Evolutionary conservation across 1,284 basidiomycete genomes (phyloP).

Genomic region (Cryptococcus sp.): DNA sequence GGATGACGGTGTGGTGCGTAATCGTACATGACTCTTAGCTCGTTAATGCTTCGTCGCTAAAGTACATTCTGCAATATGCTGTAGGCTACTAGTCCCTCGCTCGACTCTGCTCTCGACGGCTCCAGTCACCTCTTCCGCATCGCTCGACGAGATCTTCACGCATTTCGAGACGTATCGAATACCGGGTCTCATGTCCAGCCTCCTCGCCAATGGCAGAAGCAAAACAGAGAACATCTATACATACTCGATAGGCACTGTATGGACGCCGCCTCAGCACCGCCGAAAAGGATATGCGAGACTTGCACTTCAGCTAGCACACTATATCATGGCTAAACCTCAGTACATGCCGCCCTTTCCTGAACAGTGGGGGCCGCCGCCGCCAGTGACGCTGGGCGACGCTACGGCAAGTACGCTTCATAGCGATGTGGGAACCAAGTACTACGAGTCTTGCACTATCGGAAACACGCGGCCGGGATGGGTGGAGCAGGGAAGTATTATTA

Average conservation of each 20-base stretch:
- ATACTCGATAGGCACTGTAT: not conserved
- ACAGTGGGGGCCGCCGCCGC: not conserved
- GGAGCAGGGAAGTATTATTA: slow-evolving; percentile 1
- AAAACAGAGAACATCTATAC: not conserved
- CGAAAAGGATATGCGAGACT: slow-evolving; percentile 1
- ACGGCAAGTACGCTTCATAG: not conserved
- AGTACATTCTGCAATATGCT: too few species aligned
- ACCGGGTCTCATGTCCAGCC: not conserved
- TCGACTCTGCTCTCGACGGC: slow-evolving; percentile 1
- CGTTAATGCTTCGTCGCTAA: not conserved
- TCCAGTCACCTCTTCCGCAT: slow-evolving; percentile 1
- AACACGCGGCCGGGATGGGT: not conserved
- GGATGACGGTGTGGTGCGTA: slow-evolving; percentile 1
- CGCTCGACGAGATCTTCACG: not conserved
- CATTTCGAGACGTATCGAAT: slow-evolving; percentile 6
- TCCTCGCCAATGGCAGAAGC: too few species aligned
- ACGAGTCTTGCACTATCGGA: slow-evolving; percentile 4
- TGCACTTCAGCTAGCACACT: slow-evolving; percentile 2
- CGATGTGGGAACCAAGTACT: slow-evolving; percentile 4
- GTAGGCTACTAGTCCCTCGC: slow-evolving; percentile 1
- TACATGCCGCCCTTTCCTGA: not conserved
- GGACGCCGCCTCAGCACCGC: slow-evolving; percentile 2
- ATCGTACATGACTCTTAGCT: not conserved
- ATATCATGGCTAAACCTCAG: not conserved
- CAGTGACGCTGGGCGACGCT: not conserved